Conservation (phyloP, 768 basidiomycete genomes). For the Mycena vulgaris region DNA sequence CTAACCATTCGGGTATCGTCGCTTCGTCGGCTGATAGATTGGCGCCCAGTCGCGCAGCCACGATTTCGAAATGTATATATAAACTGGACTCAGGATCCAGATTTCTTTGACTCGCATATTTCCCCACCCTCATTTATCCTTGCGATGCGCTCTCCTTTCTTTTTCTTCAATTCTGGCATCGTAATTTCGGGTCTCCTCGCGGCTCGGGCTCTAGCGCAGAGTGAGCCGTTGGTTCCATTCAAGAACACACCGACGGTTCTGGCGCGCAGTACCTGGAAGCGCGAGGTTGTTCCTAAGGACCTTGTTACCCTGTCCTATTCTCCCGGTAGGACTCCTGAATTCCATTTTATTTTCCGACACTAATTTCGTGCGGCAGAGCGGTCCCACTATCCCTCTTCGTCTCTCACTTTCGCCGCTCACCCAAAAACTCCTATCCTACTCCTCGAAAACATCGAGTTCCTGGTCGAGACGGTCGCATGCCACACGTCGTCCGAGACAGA, state of each 20-base stretch:
- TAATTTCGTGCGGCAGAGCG: neutral
- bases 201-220: neutral
- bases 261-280: conserved; percentile 23
- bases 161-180: neutral
- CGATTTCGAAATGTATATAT: too few relatives aligned
- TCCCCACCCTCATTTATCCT: neutral
- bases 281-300: conserved; percentile 19
- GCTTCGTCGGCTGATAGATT: too few relatives aligned
- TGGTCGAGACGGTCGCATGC: conserved; percentile 20
- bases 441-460: conserved; percentile 24
- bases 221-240: conserved; percentile 21
- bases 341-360: neutral
- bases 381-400: neutral
- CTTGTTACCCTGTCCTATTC: conserved; percentile 22
- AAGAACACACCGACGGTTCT: neutral
- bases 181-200: neutral
- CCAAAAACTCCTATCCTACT: conserved; percentile 17
- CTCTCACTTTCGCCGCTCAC: conserved; percentile 27
- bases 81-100: too few relatives aligned
- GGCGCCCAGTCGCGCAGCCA: too few relatives aligned
- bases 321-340: neutral
- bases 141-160: neutral
- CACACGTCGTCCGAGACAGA: neutral
- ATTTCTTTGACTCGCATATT: too few relatives aligned
- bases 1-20: too few relatives aligned